Base-by-base conservation (phyloP, 208 protist genomes). In the Acanthamoeba royreba region DNA sequence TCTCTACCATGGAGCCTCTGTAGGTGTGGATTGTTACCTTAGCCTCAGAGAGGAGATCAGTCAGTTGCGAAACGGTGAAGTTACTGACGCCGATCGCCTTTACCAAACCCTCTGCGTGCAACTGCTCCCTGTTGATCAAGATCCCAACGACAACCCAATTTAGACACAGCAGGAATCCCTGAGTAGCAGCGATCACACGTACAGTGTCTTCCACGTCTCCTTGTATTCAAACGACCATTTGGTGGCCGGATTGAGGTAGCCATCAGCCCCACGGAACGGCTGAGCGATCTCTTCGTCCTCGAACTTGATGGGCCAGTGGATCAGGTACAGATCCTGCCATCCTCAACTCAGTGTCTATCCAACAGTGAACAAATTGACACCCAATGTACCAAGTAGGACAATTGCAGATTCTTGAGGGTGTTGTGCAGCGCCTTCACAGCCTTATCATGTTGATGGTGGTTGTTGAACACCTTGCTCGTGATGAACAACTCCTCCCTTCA, bases 231-330 rank as follows among this genome's bases (percentile, higher is more conserved):
- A 46, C 33, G 28, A 25, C 25, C 25, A 43, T 53, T 61, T 91
- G 33, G 40, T 40, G 11, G 22, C 40, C 33, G 46, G 85, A 11
- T 45, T 91, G 33, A 72, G 55, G 28, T 4, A 33, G 7, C 49
- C 19, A 25, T 53, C 49, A 31, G 33, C 13, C 4, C 15, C 40
- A n/a, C 49, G 38, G 4, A 91, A 9, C 25, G 85, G 85, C 55
- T 49, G 15, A 19, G 45, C 17, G 38, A 91, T 17, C 85, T 61
- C 52, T 11, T 91, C 49, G 43, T 91, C 55, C 49, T 91, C 38
- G 85, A 72, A 74, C 49, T 72, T 91, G 52, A 91, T 46, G 85
- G 85, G 85, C 85, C 85, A 91, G 52, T 91, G 52, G 58, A 91
- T 91, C 52, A 91, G 40, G 40, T 74, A 72, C 49, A 91, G 58